Percentiles rank a stretch among this genome's conserved stretches.
These are phyloP conservation scores for Cladophialophora immunda DNA, from an alignment of 2,329 filamentous ascomycete genomes.

Conservation along the genomic window DNA sequence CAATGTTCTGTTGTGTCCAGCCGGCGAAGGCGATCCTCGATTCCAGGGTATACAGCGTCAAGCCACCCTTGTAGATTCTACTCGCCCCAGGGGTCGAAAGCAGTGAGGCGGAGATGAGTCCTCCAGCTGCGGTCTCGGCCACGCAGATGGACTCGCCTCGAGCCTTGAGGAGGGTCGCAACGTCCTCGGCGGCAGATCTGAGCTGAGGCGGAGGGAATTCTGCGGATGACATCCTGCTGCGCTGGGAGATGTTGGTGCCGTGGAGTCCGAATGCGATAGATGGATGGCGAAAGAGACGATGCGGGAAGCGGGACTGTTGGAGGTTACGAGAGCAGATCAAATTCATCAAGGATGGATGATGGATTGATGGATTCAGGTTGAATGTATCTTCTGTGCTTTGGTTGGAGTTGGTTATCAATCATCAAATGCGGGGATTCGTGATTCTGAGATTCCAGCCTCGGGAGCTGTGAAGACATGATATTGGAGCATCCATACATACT, in stretches of 20 bases:
- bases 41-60: conserved; percentile 69
- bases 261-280: background rate
- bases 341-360: background rate
- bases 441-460: background rate
- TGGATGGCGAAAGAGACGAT: background rate
- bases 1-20: conserved; percentile 65
- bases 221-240: conserved; percentile 3
- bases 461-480: background rate
- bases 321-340: background rate
- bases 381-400: background rate
- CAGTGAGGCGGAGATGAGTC: conserved; percentile 67
- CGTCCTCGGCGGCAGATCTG: conserved; percentile 27
- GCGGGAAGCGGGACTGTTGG: background rate
- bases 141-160: conserved; percentile 67
- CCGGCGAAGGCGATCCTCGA: conserved; percentile 67
- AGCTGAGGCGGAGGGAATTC: conserved; percentile 30
- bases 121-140: conserved; percentile 71
- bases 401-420: conserved; percentile 3
- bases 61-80: conserved; percentile 67
- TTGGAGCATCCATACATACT: background rate
- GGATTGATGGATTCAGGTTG: background rate
- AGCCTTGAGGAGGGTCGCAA: conserved; percentile 48
- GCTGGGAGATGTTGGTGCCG: background rate
- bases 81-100: conserved; percentile 68
- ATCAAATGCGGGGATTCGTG: background rate